phyloP scores from a whole-genome alignment of 805 yeast genomes.

The Starmerella geochares region DNA sequence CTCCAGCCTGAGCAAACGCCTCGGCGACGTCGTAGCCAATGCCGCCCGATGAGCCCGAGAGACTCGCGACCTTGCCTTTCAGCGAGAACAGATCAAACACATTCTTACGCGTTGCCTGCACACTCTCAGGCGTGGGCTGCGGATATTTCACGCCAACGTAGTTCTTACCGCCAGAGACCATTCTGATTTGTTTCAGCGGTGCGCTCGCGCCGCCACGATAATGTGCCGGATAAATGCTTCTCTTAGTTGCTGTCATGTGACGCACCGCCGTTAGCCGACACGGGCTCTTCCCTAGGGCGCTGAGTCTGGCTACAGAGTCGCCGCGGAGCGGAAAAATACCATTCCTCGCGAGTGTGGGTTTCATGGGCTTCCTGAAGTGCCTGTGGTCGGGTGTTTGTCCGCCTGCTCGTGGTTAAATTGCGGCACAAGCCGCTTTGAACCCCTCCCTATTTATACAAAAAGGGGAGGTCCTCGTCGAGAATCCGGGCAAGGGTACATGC shows the following conservation, averaged over 20 bases:
- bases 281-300: neutral
- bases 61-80: conserved; percentile 66
- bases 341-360: neutral
- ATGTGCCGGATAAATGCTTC: neutral
- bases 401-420: no score
- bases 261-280: neutral
- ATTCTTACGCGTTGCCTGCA: conserved; percentile 17
- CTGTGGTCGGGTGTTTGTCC: no score
- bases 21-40: conserved; percentile 76
- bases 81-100: conserved; percentile 27
- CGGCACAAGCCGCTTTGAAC: no score
- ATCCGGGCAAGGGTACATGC: no score
- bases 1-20: conserved; percentile 81
- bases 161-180: conserved; percentile 7
- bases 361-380: no score
- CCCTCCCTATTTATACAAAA: no score
- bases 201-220: neutral
- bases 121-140: conserved; percentile 22
- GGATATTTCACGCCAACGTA: conserved; percentile 22
- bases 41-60: conserved; percentile 81
- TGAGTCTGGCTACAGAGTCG: neutral
- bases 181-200: neutral
- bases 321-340: neutral
- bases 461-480: no score
- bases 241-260: neutral